Evolutionary conservation across 2,329 filamentous ascomycete species (phyloP).

Genomic region (Verticillium nubilum): DNA sequence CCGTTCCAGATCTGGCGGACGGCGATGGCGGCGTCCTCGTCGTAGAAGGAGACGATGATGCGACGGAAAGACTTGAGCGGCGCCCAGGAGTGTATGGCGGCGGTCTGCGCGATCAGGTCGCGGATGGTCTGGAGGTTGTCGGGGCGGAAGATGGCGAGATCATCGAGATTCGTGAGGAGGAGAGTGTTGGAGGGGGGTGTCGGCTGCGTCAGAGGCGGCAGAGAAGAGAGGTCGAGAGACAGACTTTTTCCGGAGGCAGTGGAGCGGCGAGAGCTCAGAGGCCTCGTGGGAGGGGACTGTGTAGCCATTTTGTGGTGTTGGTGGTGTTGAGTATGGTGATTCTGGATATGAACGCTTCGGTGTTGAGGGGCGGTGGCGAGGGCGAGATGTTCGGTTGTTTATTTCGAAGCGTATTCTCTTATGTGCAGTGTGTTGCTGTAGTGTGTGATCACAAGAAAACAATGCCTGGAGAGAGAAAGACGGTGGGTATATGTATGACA

Average conservation of each 20-base stretch:
- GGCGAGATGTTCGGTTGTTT: neutral
- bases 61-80: conserved; percentile 79
- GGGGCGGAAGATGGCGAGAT: conserved; percentile 67
- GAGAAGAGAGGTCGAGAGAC: conserved; percentile 66
- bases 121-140: conserved; percentile 70
- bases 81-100: conserved; percentile 70
- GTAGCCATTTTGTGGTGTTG: conserved; percentile 1
- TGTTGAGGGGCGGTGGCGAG: neutral
- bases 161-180: conserved; percentile 74
- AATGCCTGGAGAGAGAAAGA: neutral
- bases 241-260: conserved; percentile 45
- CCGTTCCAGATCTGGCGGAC: conserved; percentile 71
- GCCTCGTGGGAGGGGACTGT: conserved; percentile 19
- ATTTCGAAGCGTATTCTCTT: neutral
- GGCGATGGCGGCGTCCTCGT: conserved; percentile 61
- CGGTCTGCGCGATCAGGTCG: conserved; percentile 63
- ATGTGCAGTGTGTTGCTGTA: neutral
- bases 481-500: neutral
- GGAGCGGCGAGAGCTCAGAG: conserved; percentile 30
- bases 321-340: neutral
- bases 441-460: neutral
- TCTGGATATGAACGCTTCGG: neutral
- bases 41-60: conserved; percentile 74
- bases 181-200: conserved; percentile 77
- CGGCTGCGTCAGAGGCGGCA: conserved; percentile 66